These are phyloP conservation scores for Thermothelomyces thermophilus DNA, from an alignment of 2,329 filamentous ascomycete genomes.

Conservation along the genomic window DNA sequence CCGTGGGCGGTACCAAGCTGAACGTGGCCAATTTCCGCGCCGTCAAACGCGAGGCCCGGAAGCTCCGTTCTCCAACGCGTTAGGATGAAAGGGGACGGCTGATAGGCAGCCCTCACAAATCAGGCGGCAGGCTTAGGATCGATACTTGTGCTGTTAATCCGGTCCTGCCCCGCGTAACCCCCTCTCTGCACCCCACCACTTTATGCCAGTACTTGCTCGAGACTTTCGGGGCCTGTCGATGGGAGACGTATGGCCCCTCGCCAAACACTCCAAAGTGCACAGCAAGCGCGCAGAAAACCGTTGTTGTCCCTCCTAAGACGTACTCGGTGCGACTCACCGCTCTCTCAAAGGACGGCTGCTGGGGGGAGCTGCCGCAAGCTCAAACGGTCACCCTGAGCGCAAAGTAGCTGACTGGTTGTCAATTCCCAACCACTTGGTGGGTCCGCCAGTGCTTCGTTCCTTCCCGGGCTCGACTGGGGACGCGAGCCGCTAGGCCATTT, in stretches of 20 bases:
- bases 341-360: slow-evolving; percentile 5
- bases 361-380: slow-evolving; percentile 2
- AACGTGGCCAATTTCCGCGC: slow-evolving; percentile 18
- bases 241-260: slow-evolving; percentile 6
- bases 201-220: slow-evolving; percentile 5
- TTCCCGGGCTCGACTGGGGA: slow-evolving; percentile 18
- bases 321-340: slow-evolving; percentile 13
- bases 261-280: not conserved
- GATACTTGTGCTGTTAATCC: slow-evolving; percentile 6
- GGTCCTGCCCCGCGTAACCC: slow-evolving; percentile 17
- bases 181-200: slow-evolving; percentile 17
- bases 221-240: slow-evolving; percentile 1
- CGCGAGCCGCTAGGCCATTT: slow-evolving; percentile 19
- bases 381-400: slow-evolving; percentile 1
- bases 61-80: slow-evolving; percentile 18
- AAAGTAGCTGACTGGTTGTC: slow-evolving; percentile 13
- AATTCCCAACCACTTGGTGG: slow-evolving; percentile 21
- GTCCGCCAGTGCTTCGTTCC: slow-evolving; percentile 15
- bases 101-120: slow-evolving; percentile 5
- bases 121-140: slow-evolving; percentile 8
- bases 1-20: not conserved
- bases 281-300: not conserved
- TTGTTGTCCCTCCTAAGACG: not conserved
- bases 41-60: slow-evolving; percentile 10
- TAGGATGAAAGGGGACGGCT: not conserved